Evolutionary conservation across 768 basidiomycete genomes (phyloP).

Genomic region (Lanmaoa rubissima): DNA sequence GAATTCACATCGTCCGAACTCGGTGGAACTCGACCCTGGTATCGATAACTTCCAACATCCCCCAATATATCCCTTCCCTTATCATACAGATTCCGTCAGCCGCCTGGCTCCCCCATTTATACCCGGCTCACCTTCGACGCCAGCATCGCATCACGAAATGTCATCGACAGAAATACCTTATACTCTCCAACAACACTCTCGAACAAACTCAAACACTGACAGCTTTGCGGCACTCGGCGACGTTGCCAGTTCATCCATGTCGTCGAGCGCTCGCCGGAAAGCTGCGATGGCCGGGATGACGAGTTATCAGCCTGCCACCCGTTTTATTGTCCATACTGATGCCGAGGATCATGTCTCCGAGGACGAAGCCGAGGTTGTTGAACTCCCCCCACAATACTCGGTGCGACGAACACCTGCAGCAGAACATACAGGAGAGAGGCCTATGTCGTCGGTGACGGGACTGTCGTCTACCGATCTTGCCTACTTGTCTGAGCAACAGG

Average conservation of each 20-base stretch:
- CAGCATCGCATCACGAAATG: conserved; percentile 4
- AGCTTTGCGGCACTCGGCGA: conserved; percentile 23
- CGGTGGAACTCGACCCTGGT: conserved; percentile 38
- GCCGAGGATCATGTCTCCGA: conserved; percentile 52
- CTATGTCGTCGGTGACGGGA: conserved; percentile 12
- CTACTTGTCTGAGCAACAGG: conserved; percentile 12
- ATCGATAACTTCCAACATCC: conserved; percentile 31
- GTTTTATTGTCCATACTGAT: conserved; percentile 69
- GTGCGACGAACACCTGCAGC: conserved; percentile 40
- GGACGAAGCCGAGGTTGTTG: conserved; percentile 54
- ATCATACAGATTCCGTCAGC: conserved; percentile 21
- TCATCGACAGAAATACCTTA: conserved; percentile 7
- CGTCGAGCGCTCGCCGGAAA: conserved; percentile 49
- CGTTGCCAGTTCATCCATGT: conserved; percentile 20
- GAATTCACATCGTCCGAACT: conserved; percentile 33
- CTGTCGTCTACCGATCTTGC: conserved; percentile 7
- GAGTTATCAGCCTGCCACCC: conserved; percentile 41
- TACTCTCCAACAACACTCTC: conserved; percentile 13
- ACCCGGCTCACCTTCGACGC: not conserved
- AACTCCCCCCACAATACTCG: conserved; percentile 74
- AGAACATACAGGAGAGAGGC: conserved; percentile 6
- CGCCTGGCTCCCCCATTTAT: conserved; percentile 14
- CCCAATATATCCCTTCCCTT: conserved; percentile 35
- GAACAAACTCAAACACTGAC: conserved; percentile 18
- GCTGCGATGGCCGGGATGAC: conserved; percentile 51